These are phyloP conservation scores for Thelonectria rubi DNA, from an alignment of 2,329 filamentous ascomycete genomes.

Conservation along the genomic window DNA sequence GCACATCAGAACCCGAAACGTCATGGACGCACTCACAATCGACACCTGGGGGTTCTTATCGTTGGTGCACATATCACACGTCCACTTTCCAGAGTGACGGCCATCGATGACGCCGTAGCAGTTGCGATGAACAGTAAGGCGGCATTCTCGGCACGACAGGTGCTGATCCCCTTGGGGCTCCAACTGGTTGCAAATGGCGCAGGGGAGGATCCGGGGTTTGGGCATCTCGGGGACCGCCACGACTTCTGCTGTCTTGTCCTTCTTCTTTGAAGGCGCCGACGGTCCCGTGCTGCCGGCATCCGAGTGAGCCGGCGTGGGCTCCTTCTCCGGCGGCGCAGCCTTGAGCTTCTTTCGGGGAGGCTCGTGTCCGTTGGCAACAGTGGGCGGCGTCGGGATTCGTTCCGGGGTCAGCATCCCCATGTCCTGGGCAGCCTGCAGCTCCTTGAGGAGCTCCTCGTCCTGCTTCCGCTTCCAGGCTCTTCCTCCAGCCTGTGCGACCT, in stretches of 20 bases:
- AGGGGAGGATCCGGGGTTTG: slow-evolving; percentile 80
- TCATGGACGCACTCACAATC: slow-evolving; percentile 67
- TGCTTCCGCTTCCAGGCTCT: slow-evolving; percentile 88
- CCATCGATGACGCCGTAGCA: slow-evolving; percentile 88
- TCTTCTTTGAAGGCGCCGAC: slow-evolving; percentile 61
- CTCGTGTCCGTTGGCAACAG: slow-evolving; percentile 51
- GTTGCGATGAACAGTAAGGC: slow-evolving; percentile 86
- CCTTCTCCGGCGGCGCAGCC: slow-evolving; percentile 59
- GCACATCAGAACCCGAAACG: slow-evolving; percentile 38
- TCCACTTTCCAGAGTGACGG: slow-evolving; percentile 81
- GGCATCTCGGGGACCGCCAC: slow-evolving; percentile 79
- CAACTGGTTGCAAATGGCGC: slow-evolving; percentile 81
- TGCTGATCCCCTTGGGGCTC: slow-evolving; percentile 77
- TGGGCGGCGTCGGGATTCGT: slow-evolving; percentile 51
- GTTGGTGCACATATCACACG: slow-evolving; percentile 94
- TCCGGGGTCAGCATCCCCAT: slow-evolving; percentile 56
- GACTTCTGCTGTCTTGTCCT: slow-evolving; percentile 63
- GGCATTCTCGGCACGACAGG: slow-evolving; percentile 85
- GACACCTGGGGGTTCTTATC: slow-evolving; percentile 92
- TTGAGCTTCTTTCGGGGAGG: slow-evolving; percentile 74
- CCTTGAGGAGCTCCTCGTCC: slow-evolving; percentile 88
- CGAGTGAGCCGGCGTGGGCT: slow-evolving; percentile 56
- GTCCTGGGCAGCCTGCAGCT: slow-evolving; percentile 73
- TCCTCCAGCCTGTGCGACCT: slow-evolving; percentile 80
- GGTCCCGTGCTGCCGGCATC: slow-evolving; percentile 56